phyloP scores from a whole-genome alignment of 306 rosid species.

The Acmispon strigosus region DNA sequence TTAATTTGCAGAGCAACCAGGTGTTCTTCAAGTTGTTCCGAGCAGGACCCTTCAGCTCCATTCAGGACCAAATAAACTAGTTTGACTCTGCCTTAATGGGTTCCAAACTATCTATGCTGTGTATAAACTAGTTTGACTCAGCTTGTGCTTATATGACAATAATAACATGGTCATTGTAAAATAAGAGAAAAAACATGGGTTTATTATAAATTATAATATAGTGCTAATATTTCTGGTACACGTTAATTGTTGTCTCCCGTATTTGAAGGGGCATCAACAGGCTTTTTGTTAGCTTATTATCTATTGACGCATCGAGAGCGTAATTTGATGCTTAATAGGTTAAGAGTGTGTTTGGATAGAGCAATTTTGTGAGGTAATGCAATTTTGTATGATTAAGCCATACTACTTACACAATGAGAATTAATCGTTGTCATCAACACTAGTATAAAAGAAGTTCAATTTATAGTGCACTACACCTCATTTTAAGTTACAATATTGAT shows the following conservation, averaged over 20 bases:
- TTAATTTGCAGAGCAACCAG: slow-evolving; percentile 69
- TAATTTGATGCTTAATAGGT: background rate
- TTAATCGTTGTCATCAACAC: too few species aligned
- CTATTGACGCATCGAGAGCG: background rate
- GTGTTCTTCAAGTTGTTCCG: slow-evolving; percentile 89
- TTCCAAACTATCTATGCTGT: slow-evolving; percentile 1
- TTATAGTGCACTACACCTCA: too few species aligned
- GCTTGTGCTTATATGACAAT: slow-evolving; percentile 2
- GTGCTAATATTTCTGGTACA: background rate
- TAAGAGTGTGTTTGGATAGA: too few species aligned
- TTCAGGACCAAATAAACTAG: slow-evolving; percentile 33
- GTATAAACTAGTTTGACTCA: slow-evolving; percentile 16
- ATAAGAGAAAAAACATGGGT: background rate
- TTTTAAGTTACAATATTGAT: too few species aligned
- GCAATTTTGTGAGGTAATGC: too few species aligned
- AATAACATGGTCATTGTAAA: background rate
- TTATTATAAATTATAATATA: background rate
- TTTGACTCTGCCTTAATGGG: background rate
- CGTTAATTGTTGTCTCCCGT: background rate
- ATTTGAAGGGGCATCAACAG: background rate
- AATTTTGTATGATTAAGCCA: too few species aligned
- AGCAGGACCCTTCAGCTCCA: slow-evolving; percentile 62
- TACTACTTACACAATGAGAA: too few species aligned
- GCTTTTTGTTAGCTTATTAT: background rate
- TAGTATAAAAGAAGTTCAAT: too few species aligned